A percentile compares a stretch with the other conserved stretches of the same genome.
Conservation (phyloP, 148 eudicot genomes). For the Camellia granthamiana region DNA sequence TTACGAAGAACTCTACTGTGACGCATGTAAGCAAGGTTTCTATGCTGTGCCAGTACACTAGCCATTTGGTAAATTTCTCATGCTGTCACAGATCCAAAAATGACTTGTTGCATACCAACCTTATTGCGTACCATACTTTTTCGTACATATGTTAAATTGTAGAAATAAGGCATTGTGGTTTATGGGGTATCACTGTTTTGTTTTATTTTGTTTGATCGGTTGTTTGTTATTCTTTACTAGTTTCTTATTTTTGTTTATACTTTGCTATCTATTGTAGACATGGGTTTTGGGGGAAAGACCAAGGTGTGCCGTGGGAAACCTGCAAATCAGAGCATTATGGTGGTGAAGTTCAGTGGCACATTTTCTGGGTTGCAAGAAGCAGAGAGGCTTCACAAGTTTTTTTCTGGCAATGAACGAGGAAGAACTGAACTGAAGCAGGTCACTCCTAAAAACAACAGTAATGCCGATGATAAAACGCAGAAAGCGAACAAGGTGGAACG, state of each 20-base stretch:
- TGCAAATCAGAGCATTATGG: slow-evolving; percentile 37
- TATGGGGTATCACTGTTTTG: background rate
- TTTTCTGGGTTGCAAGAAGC: slow-evolving; percentile 57
- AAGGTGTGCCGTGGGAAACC: slow-evolving; percentile 44
- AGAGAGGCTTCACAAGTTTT: slow-evolving; percentile 43
- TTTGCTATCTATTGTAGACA: slow-evolving; percentile 25
- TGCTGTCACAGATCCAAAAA: background rate
- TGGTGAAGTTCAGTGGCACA: slow-evolving; percentile 48
- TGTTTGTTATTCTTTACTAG: background rate
- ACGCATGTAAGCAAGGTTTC: background rate
- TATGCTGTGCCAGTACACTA: background rate
- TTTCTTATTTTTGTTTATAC: background rate
- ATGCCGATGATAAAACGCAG: background rate
- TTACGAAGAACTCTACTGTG: background rate
- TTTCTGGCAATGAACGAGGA: slow-evolving; percentile 38
- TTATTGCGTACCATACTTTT: background rate
- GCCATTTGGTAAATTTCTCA: background rate
- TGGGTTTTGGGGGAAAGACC: slow-evolving; percentile 46
- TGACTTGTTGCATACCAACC: background rate
- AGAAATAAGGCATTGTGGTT: background rate
- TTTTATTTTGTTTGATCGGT: background rate
- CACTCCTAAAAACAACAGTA: slow-evolving; percentile 2
- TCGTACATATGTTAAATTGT: background rate
- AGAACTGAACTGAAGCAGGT: slow-evolving; percentile 39
- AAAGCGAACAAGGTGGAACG: slow-evolving; percentile 21